Percentiles rank a stretch among this genome's conserved stretches.
phyloP scores from a whole-genome alignment of 352 stramenopile genomes.

The Pythium brassicae region DNA sequence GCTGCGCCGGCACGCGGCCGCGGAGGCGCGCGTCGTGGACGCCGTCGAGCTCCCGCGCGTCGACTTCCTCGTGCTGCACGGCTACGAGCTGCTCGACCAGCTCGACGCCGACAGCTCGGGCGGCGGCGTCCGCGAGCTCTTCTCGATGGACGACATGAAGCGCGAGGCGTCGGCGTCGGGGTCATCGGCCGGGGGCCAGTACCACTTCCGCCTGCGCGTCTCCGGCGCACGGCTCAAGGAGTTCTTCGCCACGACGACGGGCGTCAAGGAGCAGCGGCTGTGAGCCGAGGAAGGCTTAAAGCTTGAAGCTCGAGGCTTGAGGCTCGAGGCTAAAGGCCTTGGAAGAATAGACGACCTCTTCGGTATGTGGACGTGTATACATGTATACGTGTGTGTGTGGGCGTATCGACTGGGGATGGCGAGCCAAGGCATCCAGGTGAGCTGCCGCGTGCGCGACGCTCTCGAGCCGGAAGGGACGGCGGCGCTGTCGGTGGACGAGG shows the following conservation, averaged over 20 bases:
- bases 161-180: conserved; percentile 33
- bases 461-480: neutral
- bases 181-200: conserved; percentile 24
- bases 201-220: conserved; percentile 56
- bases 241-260: conserved; percentile 52
- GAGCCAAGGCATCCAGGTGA: conserved; percentile 50
- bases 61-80: conserved; percentile 72
- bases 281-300: neutral
- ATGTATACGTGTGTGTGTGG: no score
- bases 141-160: conserved; percentile 84
- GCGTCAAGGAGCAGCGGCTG: conserved; percentile 27
- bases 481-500: neutral
- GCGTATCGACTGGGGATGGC: conserved; percentile 10
- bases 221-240: conserved; percentile 37
- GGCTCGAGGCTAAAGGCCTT: neutral
- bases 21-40: conserved; percentile 30
- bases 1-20: conserved; percentile 32
- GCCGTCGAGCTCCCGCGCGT: conserved; percentile 38
- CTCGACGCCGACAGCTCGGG: conserved; percentile 67
- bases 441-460: conserved; percentile 43
- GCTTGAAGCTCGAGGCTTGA: neutral
- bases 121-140: conserved; percentile 44
- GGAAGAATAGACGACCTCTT: conserved; percentile 1
- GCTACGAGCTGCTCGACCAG: conserved; percentile 73
- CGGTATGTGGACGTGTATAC: neutral